Percentiles rank a stretch among this genome's conserved stretches.
These are phyloP conservation scores for Jamesozyma gamospora DNA, from an alignment of 805 yeast genomes.

Conservation along the genomic window DNA sequence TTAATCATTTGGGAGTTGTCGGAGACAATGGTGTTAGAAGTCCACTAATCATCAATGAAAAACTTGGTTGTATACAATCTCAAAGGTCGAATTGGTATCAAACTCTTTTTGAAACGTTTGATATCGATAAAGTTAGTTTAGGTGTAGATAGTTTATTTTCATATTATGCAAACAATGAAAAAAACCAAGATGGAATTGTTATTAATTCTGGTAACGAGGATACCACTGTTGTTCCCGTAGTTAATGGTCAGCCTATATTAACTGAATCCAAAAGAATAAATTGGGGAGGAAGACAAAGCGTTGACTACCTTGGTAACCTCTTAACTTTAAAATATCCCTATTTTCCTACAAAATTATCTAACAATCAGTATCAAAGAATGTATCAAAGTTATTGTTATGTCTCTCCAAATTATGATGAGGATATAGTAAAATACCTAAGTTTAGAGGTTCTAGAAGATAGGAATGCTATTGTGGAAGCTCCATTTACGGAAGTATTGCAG, in stretches of 20 bases:
- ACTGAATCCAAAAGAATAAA: slow-evolving; percentile 69
- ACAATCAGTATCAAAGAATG: slow-evolving; percentile 54
- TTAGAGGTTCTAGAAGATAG: slow-evolving; percentile 53
- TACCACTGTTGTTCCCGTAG: slow-evolving; percentile 73
- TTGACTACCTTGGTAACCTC: slow-evolving; percentile 50
- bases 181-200: slow-evolving; percentile 51
- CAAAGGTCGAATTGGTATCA: slow-evolving; percentile 75
- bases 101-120: slow-evolving; percentile 73
- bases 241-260: slow-evolving; percentile 56
- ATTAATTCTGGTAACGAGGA: slow-evolving; percentile 76
- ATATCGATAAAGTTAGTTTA: slow-evolving; percentile 60
- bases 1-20: slow-evolving; percentile 64
- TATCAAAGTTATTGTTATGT: slow-evolving; percentile 73
- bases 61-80: slow-evolving; percentile 55
- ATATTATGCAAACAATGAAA: slow-evolving; percentile 51
- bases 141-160: slow-evolving; percentile 82
- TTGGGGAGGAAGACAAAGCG: slow-evolving; percentile 82
- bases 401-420: slow-evolving; percentile 56
- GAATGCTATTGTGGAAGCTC: slow-evolving; percentile 78
- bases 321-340: slow-evolving; percentile 80
- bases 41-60: slow-evolving; percentile 76
- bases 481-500: slow-evolving; percentile 54
- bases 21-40: slow-evolving; percentile 49
- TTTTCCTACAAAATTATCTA: slow-evolving; percentile 67
- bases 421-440: slow-evolving; percentile 46